Percentiles rank a stretch among this genome's conserved stretches.
Evolutionary conservation across 192 early-diverging fungal species (phyloP).

Genomic region (Linnemannia elongata): DNA sequence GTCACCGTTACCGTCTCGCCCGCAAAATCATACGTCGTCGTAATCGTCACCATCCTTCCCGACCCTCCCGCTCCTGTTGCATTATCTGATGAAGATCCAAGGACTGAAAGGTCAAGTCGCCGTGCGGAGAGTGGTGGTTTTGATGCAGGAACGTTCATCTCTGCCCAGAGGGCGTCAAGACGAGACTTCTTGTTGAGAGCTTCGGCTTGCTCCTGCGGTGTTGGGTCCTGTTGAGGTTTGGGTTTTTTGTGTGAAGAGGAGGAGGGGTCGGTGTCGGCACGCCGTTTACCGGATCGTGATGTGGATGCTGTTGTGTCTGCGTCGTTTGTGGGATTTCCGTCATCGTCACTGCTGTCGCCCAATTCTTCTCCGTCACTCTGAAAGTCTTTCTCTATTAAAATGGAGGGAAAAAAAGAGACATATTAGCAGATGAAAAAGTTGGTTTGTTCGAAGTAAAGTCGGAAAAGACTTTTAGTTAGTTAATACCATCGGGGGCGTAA

Average conservation of each 20-base stretch:
- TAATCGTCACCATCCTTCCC: conserved; percentile 50
- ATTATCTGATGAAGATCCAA: not conserved
- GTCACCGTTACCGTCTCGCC: conserved; percentile 55
- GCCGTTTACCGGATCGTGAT: conserved; percentile 37
- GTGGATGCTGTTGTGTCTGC: conserved; percentile 6
- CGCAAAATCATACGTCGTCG: conserved; percentile 55
- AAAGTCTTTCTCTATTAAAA: conserved; percentile 28
- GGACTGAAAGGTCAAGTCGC: not conserved
- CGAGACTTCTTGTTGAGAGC: conserved; percentile 35
- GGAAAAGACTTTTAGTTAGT: not conserved
- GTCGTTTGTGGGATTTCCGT: not conserved
- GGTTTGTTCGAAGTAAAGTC: not conserved
- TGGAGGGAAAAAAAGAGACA: too few species aligned
- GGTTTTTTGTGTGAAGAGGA: conserved; percentile 7
- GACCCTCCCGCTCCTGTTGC: not conserved
- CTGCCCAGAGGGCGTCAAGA: conserved; percentile 70
- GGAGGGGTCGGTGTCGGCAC: not conserved
- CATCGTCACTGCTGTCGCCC: conserved; percentile 29
- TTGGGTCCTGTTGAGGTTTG: not conserved
- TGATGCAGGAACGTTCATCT: conserved; percentile 59
- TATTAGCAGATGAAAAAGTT: not conserved
- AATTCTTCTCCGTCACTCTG: conserved; percentile 32
- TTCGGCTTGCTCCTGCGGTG: conserved; percentile 18
- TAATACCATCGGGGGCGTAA: conserved; percentile 49
- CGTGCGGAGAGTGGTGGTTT: conserved; percentile 5